Conservation (phyloP, 2,329 filamentous ascomycete species). For the Bertia moriformis region DNA sequence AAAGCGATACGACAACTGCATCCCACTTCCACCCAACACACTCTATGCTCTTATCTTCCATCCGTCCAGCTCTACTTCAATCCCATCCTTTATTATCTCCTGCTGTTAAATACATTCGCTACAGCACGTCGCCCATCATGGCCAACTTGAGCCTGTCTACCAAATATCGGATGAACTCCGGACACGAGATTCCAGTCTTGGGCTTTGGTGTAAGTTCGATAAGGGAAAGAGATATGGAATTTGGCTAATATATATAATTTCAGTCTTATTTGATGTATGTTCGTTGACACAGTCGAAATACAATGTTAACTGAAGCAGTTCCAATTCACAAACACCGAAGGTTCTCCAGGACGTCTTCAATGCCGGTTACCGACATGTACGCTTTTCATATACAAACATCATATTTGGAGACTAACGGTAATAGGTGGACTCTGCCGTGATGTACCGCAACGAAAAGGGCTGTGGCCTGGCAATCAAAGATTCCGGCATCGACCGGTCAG, state of each 20-base stretch:
- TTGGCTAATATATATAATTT: no score
- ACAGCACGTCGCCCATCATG: neutral
- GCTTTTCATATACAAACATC: neutral
- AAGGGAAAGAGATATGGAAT: no score
- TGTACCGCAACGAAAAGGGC: slow-evolving; percentile 38
- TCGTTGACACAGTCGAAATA: no score
- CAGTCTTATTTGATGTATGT: no score
- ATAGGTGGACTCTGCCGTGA: slow-evolving; percentile 35
- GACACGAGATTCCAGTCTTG: slow-evolving; percentile 7
- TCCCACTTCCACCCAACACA: no score
- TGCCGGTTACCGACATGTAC: neutral
- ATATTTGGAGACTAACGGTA: no score
- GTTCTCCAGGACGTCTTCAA: neutral
- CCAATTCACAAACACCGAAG: neutral
- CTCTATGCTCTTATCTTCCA: no score
- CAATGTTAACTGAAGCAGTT: neutral
- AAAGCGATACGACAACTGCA: no score
- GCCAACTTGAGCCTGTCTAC: slow-evolving; percentile 1
- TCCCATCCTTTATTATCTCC: no score
- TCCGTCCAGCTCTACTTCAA: no score
- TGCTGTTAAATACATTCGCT: no score
- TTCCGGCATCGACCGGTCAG: slow-evolving; percentile 28
- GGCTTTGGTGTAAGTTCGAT: slow-evolving; percentile 6
- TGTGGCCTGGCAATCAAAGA: slow-evolving; percentile 30
- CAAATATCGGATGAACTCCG: slow-evolving; percentile 7